Conservation (phyloP, 305 asterid species). For the Rubia tinctorum region DNA sequence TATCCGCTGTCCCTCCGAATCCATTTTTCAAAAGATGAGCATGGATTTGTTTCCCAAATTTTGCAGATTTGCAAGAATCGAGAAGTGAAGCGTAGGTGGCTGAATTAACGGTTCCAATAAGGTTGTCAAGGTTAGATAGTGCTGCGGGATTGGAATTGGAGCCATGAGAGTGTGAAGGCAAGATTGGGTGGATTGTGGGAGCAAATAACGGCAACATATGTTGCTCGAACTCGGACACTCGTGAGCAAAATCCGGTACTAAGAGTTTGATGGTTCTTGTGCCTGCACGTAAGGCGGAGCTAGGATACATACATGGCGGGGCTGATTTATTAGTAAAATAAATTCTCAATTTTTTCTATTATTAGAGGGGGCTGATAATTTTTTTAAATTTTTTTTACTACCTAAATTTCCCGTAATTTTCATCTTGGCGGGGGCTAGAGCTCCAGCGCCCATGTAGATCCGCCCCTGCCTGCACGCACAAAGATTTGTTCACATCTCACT, state of each 20-base stretch:
- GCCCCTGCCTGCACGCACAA: neutral
- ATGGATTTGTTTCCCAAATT: constrained; percentile 55
- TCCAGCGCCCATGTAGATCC: no score
- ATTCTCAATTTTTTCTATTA: no score
- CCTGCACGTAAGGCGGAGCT: no score
- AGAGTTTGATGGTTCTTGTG: neutral
- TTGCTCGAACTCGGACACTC: constrained; percentile 10
- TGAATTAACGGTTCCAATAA: constrained; percentile 34
- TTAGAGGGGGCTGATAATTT: no score
- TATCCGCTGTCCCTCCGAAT: constrained; percentile 35
- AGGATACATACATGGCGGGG: no score
- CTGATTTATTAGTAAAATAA: no score
- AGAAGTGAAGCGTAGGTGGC: constrained; percentile 51
- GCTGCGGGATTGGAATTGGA: constrained; percentile 10
- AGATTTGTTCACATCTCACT: neutral
- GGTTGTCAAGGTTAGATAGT: constrained; percentile 3
- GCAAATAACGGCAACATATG: constrained; percentile 1
- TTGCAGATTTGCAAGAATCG: constrained; percentile 46
- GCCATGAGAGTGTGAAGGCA: neutral
- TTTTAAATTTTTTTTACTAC: no score
- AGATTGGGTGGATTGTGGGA: neutral
- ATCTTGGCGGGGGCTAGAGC: no score
- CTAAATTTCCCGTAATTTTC: no score
- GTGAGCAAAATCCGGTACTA: neutral
- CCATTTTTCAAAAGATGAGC: constrained; percentile 61